A percentile compares a stretch with the other conserved stretches of the same genome.
Conservation (phyloP, 225 moss, liverwort and hornwort genomes). For the Pseudoscleropodium purum region DNA sequence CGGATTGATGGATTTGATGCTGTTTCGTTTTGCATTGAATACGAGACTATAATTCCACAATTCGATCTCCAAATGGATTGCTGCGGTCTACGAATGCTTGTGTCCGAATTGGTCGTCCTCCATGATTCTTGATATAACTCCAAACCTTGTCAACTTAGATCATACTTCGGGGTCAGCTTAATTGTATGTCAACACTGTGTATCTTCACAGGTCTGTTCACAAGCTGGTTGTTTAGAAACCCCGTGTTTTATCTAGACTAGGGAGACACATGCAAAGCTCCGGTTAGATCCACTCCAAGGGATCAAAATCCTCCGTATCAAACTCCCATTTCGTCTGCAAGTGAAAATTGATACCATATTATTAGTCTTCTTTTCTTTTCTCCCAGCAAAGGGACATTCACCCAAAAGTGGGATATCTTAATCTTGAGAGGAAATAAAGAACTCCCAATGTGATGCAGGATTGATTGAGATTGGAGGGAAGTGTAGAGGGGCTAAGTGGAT, state of each 20-base stretch:
- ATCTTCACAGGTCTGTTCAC: background rate
- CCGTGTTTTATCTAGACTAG: background rate
- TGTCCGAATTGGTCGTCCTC: background rate
- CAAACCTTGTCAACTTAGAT: background rate
- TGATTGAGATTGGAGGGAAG: background rate
- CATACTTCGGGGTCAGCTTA: background rate
- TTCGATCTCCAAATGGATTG: background rate
- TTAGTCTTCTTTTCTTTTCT: background rate
- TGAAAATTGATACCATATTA: background rate
- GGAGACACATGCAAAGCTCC: background rate
- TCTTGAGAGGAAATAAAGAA: background rate
- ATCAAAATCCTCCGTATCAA: background rate
- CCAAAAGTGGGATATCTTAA: background rate
- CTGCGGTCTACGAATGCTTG: background rate
- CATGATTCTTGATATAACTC: background rate
- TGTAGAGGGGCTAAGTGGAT: background rate
- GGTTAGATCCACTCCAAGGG: background rate
- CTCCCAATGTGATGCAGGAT: background rate
- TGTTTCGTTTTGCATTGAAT: background rate
- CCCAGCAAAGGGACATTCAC: background rate
- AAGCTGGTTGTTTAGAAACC: background rate
- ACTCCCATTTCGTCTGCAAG: background rate
- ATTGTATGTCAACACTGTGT: background rate
- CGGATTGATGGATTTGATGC: background rate
- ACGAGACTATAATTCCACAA: background rate